Evolutionary conservation across 1,284 basidiomycete genomes (phyloP).

Genomic region (Irpex sp.): DNA sequence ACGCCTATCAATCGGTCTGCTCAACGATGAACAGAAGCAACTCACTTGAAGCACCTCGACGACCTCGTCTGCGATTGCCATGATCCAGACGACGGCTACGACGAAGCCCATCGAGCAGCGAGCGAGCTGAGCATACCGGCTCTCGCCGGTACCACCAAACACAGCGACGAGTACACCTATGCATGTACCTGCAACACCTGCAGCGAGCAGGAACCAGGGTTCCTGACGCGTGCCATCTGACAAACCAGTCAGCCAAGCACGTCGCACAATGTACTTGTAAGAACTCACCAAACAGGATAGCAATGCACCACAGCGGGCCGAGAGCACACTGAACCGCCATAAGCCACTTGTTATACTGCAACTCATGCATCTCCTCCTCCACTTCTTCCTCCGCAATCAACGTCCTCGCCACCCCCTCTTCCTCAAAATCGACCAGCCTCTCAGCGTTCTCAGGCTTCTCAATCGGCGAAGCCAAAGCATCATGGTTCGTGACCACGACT

Average conservation of each 20-base stretch:
- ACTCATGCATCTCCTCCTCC: constrained; percentile 57
- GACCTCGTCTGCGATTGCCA: constrained; percentile 93
- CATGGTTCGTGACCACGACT: constrained; percentile 74
- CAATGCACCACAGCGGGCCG: constrained; percentile 76
- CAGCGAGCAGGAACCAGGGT: constrained; percentile 53
- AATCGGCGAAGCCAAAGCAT: constrained; percentile 30
- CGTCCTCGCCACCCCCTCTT: constrained; percentile 61
- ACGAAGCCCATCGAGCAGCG: constrained; percentile 88
- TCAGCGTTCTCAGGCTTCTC: constrained; percentile 38
- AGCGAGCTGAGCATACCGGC: constrained; percentile 60
- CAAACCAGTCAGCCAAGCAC: neutral
- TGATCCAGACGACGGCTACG: constrained; percentile 91
- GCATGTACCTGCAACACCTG: constrained; percentile 51
- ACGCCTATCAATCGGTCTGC: neutral
- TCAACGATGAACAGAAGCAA: neutral
- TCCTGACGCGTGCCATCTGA: constrained; percentile 55
- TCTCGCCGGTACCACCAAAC: constrained; percentile 59
- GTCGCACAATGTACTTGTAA: neutral
- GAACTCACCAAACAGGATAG: constrained; percentile 69
- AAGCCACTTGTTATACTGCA: constrained; percentile 78
- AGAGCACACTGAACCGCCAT: constrained; percentile 77
- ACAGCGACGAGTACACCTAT: constrained; percentile 55
- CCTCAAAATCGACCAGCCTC: constrained; percentile 62
- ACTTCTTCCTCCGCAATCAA: constrained; percentile 65
- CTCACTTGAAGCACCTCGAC: constrained; percentile 81